Evolutionary conservation across 2,329 filamentous ascomycete species (phyloP), one percentile per base, ranked within the genome.

Genomic region (Domatiomyces catenatus): DNA sequence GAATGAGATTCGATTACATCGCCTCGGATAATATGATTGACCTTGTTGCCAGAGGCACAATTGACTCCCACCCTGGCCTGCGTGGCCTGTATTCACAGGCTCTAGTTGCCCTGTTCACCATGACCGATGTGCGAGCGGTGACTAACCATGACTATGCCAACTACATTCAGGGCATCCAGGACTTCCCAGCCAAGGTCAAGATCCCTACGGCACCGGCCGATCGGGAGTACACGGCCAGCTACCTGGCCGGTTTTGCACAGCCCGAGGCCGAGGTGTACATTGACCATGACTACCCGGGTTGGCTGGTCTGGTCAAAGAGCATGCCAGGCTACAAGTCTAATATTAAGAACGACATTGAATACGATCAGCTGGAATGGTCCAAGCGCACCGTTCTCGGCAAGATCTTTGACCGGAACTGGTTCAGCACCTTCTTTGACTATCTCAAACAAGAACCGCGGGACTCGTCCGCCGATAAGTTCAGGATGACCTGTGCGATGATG

Each of bases 391-490:
- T 86, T 61, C 92, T 98, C 61, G 92, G 89, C 46, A 75, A 76
- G 50, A 73, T 88, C 43, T 72, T 98, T 54, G 86, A 85, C 53
- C 81, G 81, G 47, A 78, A 86, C 24, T 98, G 92, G 93, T 81
- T 95, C 58, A 77, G 78, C 44, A 83, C 83, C 48, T 90, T 83
- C 66, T 98, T 98, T 62, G 84, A 82, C 20, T 96, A 90, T 63
- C 77, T 96, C 70, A 96, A 95, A 69, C 92, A 96, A 67, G 90
- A 96, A 65, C 90, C 92, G 2, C 81, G 90, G 44, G 90, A 96
- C 63, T 68, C 79, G 0, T 76, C 76, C 3, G 76, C 84, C 0
- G 90, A 98, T 64, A 79, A 90, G 49, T 96, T 98, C 71, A 79
- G 89, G 50, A 89, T 94, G 75, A 81, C 83, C 32, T 89, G 84